Base-by-base conservation (phyloP, 2,329 filamentous ascomycete genomes). In the Thermoascus crustaceus region DNA sequence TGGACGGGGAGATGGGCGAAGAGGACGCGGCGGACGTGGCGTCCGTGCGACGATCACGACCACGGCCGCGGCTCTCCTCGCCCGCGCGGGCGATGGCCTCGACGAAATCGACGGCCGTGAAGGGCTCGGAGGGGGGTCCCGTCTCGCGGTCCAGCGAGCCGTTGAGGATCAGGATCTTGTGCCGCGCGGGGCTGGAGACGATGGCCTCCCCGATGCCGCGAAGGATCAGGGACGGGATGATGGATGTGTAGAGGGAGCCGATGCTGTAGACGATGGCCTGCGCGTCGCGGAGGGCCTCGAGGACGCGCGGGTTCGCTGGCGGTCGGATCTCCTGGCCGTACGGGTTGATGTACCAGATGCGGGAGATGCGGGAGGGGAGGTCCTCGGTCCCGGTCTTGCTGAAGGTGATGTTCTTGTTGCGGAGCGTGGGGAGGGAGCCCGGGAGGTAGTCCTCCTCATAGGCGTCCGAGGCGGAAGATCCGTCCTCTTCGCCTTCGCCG, bases 271-370 rank as follows among this genome's bases (percentile, higher is more conserved):
- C 76, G 6, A 95, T 71, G 1, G 78, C 80, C 37, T 77, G 72
- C 0, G 83, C 73, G 2, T 66, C 63, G 10, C 67, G 64, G 1
- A 96, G 58, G 0, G 85, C 77, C 5, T 77, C 72, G 0, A 94
- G 50, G 0, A 89, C 85, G 33, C 85, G 79, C 0, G 86, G 80
- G 51, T 94, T 96, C 2, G 86, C 83, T 0, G 80, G 74, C 0
- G 88, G 84, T 11, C 80, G 77, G 47, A 96, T 95, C 60, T 95
- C 88, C 55, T 95, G 86, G n/a, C 89, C 89, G 58, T 95, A 96
- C 0, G 89, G 89, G 53, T 95, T 96, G 65, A 96, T 96, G 66
- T 96, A 96, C 86, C 87, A 96, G 20, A 96, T 72, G 2, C 88
- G 68, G 36, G 80, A 71, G 47, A 96, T 94, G 18, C 85, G 73